Base-by-base conservation (phyloP, 1,284 basidiomycete species). In the Tranzscheliella williamsii region DNA sequence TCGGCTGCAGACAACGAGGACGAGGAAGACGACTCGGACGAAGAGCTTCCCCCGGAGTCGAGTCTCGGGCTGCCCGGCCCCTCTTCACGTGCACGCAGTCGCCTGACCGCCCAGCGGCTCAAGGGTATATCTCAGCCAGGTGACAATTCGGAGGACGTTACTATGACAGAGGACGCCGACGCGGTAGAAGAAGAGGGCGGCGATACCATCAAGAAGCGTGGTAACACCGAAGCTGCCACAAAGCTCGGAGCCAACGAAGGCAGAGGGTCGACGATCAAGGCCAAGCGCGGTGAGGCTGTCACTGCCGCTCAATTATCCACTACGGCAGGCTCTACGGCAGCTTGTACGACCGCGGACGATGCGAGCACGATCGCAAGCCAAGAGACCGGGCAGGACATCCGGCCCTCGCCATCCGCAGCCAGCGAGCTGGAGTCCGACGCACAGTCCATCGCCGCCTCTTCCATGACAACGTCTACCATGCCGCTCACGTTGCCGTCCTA, bases 161-260 rank as follows among this genome's bases (percentile, higher is more conserved):
- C 9, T 9, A 9, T 11, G n/a, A n/a, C 11, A 11, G 27, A 29
- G 27, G 27, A 29, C 11, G 27, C 9, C 11, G 32, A 34, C 8
- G 9, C 32, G 11, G 8, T 17, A 34, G 32, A 34, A 9, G 11
- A 34, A 34, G 22, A 38, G 3, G 36, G 30, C 24, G 38, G 39
- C 15, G 40, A 50, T 17, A 27, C 43, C 6, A 23, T 34, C 42
- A 58, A 64, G 35, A 29, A 24, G 7, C 24, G 2, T 8, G 87
- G 86, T 29, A 79, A 80, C 27, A 70, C 67, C 23, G 67, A 72
- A 23, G 53, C 21, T 21, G 17, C 17, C 17, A 17, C 12, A 9
- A 17, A 9, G 11, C 9, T 34, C 32, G n/a, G n/a, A n/a, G 32
- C 32, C 8, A 34, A 64, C 23, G 49, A 42, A 11, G 39, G 48